Base-by-base conservation (phyloP, 2,329 filamentous ascomycete species). In the Xylariaceae sp. region DNA sequence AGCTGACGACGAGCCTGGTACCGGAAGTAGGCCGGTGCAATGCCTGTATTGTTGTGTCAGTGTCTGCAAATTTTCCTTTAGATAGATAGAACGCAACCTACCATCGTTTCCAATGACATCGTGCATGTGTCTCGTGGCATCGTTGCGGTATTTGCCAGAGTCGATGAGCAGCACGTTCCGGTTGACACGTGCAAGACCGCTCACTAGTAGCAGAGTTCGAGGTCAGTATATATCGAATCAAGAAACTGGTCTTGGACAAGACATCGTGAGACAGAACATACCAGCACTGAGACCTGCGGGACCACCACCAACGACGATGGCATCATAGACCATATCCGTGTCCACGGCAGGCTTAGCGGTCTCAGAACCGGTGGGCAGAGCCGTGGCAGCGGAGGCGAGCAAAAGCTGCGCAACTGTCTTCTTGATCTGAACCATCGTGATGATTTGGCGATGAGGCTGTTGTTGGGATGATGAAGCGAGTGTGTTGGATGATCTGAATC, bases 81-180 rank as follows among this genome's bases (percentile, higher is more conserved):
- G 17, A 11, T 11, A 47, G n/a, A 10, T 8, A 13, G 1, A 10
- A n/a, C 2, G 11, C 34, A 51, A 18, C 8, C 13, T 51, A 84
- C 83, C 83, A 55, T 86, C 83, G 58, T 78, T 82, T 2, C 82
- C 83, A 30, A 85, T 74, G 0, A 86, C 80, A 67, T 86, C 84
- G 70, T 87, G 84, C 76, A 85, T 81, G 63, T 84, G 78, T 11
- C 83, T 72, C 0, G 84, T 86, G 0, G 76, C 72, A 1, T 56
- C 75, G 66, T 86, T 87, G 55, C 84, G 80, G 64, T 87, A 87
- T 35, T 77, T 73, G 10, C 78, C 80, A 17, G 81, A 84, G 68
- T 87, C 84, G 56, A 86, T 79, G 48, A 87, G 68, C 6, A 85
- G 72, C 0, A 79, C 78, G 4, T 76, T 80, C 11, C 83, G 76